Percentiles rank a stretch among this genome's conserved stretches.
phyloP scores from a whole-genome alignment of 768 basidiomycete species.

The Leucosporidium yakuticum region DNA sequence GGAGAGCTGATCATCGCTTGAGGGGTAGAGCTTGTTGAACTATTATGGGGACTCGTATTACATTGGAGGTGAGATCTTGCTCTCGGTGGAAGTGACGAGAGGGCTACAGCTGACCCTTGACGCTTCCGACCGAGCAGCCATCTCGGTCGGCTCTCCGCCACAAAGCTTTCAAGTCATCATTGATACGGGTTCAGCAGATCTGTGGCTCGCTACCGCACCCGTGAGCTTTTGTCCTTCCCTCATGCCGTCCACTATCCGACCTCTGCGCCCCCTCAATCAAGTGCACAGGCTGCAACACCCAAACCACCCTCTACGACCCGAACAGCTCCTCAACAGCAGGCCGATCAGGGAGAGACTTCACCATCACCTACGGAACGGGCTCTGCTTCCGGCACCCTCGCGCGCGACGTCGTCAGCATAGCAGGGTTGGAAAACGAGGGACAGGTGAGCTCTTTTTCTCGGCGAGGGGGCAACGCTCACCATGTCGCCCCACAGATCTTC shows the following conservation, averaged over 20 bases:
- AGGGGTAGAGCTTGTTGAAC: too few species aligned
- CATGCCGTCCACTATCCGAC: too few species aligned
- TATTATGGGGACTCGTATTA: too few species aligned
- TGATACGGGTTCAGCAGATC: constrained; percentile 57
- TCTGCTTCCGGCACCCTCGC: constrained; percentile 59
- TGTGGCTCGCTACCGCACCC: not conserved
- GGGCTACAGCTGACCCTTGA: too few species aligned
- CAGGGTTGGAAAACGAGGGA: constrained; percentile 54
- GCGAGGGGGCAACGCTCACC: not conserved
- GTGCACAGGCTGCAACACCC: constrained; percentile 52
- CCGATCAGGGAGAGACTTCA: constrained; percentile 53
- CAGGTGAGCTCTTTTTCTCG: not conserved
- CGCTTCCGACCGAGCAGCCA: too few species aligned
- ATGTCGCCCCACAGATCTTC: constrained; percentile 8
- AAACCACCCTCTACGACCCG: constrained; percentile 52
- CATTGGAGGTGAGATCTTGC: too few species aligned
- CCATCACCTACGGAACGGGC: constrained; percentile 76
- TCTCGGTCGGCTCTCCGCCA: too few species aligned
- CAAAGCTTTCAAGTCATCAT: constrained; percentile 54
- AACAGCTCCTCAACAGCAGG: constrained; percentile 59
- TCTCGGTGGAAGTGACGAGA: too few species aligned
- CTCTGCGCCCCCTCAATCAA: constrained; percentile 17
- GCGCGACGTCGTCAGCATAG: constrained; percentile 72
- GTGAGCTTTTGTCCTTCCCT: not conserved
- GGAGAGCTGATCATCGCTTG: too few species aligned